These are phyloP conservation scores for Pyricularia grisea DNA, from an alignment of 2,329 filamentous ascomycete species.

Conservation along the genomic window DNA sequence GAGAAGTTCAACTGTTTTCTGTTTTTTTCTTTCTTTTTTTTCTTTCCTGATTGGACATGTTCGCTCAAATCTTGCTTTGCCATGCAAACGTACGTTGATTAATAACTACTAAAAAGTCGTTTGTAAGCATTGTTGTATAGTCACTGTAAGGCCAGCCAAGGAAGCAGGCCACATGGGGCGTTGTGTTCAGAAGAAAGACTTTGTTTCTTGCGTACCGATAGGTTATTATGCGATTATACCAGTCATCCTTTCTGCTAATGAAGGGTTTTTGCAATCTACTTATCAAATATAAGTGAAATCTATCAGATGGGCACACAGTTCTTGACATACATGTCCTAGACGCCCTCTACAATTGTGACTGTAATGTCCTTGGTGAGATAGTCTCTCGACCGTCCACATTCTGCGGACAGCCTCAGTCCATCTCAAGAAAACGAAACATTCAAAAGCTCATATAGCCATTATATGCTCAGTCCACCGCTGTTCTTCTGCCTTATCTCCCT, in stretches of 20 bases:
- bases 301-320: background rate
- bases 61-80: background rate
- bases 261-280: background rate
- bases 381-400: too few relatives aligned
- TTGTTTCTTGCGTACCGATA: background rate
- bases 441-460: background rate
- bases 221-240: background rate
- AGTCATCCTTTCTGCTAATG: background rate
- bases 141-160: too few relatives aligned
- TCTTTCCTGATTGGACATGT: background rate
- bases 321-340: background rate
- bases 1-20: background rate
- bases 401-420: too few relatives aligned
- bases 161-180: background rate
- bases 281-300: background rate
- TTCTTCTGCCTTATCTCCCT: conserved; percentile 72
- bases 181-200: background rate
- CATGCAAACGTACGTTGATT: background rate
- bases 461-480: conserved; percentile 56
- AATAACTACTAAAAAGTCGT: background rate
- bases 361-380: background rate
- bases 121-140: background rate
- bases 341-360: background rate
- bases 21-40: too few relatives aligned
- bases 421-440: background rate